A percentile compares a stretch with the other conserved stretches of the same genome.
phyloP scores from a whole-genome alignment of 495 filamentous ascomycete species.

The Tuber microsphaerosporum region DNA sequence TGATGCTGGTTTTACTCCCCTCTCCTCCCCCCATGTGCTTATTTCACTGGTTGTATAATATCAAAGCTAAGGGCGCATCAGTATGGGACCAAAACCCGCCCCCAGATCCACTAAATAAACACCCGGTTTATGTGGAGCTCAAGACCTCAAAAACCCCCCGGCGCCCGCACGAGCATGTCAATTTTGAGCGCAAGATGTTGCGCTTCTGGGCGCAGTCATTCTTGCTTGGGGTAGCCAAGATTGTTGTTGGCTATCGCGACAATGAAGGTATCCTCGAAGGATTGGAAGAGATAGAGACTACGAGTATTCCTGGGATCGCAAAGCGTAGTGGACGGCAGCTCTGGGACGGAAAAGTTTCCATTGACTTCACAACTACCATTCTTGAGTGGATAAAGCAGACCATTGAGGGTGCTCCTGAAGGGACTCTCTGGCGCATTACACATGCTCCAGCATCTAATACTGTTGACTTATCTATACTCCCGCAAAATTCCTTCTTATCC shows the following conservation, averaged over 20 bases:
- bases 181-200: constrained; percentile 80
- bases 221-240: constrained; percentile 80
- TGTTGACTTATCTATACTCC: constrained; percentile 65
- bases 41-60: constrained; percentile 5
- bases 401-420: constrained; percentile 59
- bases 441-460: constrained; percentile 50
- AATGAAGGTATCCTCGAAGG: constrained; percentile 62
- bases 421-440: constrained; percentile 78
- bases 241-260: constrained; percentile 81
- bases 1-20: constrained; percentile 64
- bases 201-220: constrained; percentile 98
- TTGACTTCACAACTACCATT: constrained; percentile 74
- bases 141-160: constrained; percentile 75
- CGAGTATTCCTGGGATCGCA: constrained; percentile 65
- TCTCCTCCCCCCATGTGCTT: not conserved
- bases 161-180: constrained; percentile 57
- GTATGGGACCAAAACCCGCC: constrained; percentile 42
- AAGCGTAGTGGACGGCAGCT: constrained; percentile 54
- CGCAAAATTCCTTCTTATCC: constrained; percentile 6
- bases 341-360: constrained; percentile 87
- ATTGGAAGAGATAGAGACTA: constrained; percentile 70
- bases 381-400: constrained; percentile 53
- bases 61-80: not conserved
- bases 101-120: constrained; percentile 49
- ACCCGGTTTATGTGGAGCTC: constrained; percentile 87